These are phyloP conservation scores for Lathyrus tuberosus DNA, from an alignment of 306 rosid genomes.

Conservation along the genomic window DNA sequence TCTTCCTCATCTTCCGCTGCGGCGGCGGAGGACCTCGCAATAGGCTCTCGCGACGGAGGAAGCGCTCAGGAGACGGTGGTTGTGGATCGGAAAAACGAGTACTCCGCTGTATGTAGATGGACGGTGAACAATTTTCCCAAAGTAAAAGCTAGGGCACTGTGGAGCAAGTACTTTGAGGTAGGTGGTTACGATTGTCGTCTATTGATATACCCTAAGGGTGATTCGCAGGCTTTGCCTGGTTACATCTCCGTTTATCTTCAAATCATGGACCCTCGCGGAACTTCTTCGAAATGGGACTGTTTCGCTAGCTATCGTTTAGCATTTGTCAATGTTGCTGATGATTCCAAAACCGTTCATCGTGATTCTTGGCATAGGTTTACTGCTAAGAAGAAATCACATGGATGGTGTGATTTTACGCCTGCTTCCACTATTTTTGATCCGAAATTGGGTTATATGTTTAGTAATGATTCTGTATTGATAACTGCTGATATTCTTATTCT, in stretches of 20 bases:
- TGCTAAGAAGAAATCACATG: slow-evolving; percentile 93
- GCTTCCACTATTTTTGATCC: slow-evolving; percentile 89
- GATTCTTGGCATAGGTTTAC: slow-evolving; percentile 99
- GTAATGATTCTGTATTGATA: slow-evolving; percentile 77
- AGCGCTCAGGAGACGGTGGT: slow-evolving; percentile 84
- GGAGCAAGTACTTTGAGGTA: slow-evolving; percentile 99
- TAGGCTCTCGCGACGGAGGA: slow-evolving; percentile 74
- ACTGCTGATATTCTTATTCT: slow-evolving; percentile 91
- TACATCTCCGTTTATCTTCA: slow-evolving; percentile 94
- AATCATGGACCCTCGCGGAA: slow-evolving; percentile 99
- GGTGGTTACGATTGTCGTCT: slow-evolving; percentile 98
- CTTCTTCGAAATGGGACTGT: slow-evolving; percentile 97
- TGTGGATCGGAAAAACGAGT: slow-evolving; percentile 81
- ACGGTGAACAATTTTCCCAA: slow-evolving; percentile 88
- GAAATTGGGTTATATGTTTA: slow-evolving; percentile 72
- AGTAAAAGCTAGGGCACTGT: slow-evolving; percentile 94
- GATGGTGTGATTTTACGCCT: slow-evolving; percentile 97
- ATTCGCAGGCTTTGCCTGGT: slow-evolving; percentile 90
- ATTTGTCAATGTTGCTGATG: slow-evolving; percentile 76
- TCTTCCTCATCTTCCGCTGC: slow-evolving; percentile 63
- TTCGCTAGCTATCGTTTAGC: slow-evolving; percentile 95
- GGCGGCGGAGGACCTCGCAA: slow-evolving; percentile 74
- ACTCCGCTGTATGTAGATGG: slow-evolving; percentile 92
- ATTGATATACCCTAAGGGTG: slow-evolving; percentile 92
- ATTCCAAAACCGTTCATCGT: slow-evolving; percentile 87